Conservation (phyloP, 2,329 filamentous ascomycete genomes). For the Apiospora kogelbergensis region DNA sequence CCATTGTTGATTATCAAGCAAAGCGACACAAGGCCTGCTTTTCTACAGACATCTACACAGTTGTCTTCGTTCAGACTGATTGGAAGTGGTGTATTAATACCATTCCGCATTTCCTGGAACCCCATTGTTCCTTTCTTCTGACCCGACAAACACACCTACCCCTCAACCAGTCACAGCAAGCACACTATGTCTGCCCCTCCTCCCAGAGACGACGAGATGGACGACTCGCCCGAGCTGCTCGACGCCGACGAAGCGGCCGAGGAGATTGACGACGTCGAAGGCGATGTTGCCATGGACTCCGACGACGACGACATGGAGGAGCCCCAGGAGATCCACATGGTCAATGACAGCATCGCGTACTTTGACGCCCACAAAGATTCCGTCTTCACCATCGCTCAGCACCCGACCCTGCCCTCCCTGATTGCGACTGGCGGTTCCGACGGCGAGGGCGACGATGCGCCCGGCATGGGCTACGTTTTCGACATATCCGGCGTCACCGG, state of each 20-base stretch:
- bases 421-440: slow-evolving; percentile 82
- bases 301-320: slow-evolving; percentile 54
- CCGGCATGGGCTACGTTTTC: slow-evolving; percentile 83
- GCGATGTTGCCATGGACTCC: slow-evolving; percentile 80
- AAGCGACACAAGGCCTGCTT: not conserved
- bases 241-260: slow-evolving; percentile 77
- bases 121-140: not conserved
- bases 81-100: not conserved
- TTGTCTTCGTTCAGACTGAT: not conserved
- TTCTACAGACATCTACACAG: not conserved
- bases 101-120: too few species aligned
- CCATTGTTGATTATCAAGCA: slow-evolving; percentile 7
- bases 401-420: slow-evolving; percentile 75
- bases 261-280: slow-evolving; percentile 58
- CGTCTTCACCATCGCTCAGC: slow-evolving; percentile 92
- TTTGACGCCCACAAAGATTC: slow-evolving; percentile 90
- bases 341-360: slow-evolving; percentile 92
- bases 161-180: not conserved
- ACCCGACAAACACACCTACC: not conserved
- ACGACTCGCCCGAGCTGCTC: slow-evolving; percentile 70
- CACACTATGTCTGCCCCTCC: slow-evolving; percentile 35
- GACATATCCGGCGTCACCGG: slow-evolving; percentile 66
- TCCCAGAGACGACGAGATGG: slow-evolving; percentile 38
- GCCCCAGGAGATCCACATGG: slow-evolving; percentile 70
- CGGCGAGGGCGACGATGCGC: slow-evolving; percentile 56